Conservation (phyloP, 164 flowering plant species). For the Saururus chinensis region DNA sequence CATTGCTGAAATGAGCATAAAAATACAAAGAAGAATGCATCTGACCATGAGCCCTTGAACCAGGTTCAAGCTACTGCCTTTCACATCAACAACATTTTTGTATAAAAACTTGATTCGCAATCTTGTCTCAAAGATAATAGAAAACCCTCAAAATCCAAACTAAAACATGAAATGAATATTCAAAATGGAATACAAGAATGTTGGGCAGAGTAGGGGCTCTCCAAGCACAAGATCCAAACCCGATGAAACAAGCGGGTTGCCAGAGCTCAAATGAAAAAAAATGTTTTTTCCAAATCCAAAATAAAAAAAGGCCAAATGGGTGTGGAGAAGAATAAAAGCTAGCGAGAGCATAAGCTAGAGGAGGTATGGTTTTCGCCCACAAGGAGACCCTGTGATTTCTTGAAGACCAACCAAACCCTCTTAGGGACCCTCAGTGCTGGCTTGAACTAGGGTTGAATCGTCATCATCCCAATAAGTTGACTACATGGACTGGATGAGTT, state of each 20-base stretch:
- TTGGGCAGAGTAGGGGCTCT: no score
- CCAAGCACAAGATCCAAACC: no score
- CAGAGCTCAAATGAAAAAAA: no score
- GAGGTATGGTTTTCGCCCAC: conserved; percentile 99
- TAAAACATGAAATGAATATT: no score
- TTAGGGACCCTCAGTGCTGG: conserved; percentile 33
- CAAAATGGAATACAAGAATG: not conserved
- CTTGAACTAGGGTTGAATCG: conserved; percentile 29
- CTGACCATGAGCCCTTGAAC: conserved; percentile 40
- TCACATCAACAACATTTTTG: conserved; percentile 25
- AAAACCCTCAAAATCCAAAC: no score
- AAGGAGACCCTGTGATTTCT: conserved; percentile 78
- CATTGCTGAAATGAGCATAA: conserved; percentile 34
- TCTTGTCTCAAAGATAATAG: no score
- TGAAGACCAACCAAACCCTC: conserved; percentile 69
- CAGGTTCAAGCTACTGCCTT: conserved; percentile 34
- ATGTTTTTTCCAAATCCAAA: not conserved
- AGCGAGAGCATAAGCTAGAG: conserved; percentile 98
- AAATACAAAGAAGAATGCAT: conserved; percentile 37
- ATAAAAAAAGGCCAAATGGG: not conserved
- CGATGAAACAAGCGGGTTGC: not conserved
- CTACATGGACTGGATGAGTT: conserved; percentile 3
- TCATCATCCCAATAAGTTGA: conserved; percentile 12
- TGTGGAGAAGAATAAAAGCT: conserved; percentile 10
- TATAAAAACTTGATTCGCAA: no score